Conservation (phyloP, 2,329 filamentous ascomycete species). For the Aspergillus bombycis region DNA sequence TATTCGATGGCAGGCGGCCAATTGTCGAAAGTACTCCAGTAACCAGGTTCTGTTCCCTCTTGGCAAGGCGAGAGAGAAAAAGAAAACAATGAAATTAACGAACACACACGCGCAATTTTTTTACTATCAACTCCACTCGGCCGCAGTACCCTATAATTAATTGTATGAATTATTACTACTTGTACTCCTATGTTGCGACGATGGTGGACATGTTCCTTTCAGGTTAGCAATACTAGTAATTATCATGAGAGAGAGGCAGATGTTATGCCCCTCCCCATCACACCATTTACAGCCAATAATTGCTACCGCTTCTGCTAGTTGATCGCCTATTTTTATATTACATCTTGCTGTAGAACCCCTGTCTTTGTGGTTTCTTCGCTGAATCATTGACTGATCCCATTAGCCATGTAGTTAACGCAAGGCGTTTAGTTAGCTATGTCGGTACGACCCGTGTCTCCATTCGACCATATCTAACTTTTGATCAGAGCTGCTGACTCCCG, state of each 20-base stretch:
- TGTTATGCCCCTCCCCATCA: not conserved
- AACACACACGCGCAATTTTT: not conserved
- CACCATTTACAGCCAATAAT: not conserved
- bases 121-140: not conserved
- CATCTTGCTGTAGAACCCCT: not conserved
- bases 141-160: not conserved
- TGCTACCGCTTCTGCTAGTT: not conserved
- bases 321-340: not conserved
- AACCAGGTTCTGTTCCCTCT: conserved; percentile 8
- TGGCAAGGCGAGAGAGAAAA: conserved; percentile 3
- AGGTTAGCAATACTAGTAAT: not conserved
- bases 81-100: not conserved
- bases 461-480: not conserved
- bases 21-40: conserved; percentile 17
- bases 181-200: not conserved
- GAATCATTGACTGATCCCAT: not conserved
- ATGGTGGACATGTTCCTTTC: not conserved
- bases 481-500: not conserved
- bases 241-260: not conserved
- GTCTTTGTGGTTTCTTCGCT: not conserved
- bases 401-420: not conserved
- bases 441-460: not conserved
- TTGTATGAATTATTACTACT: not conserved
- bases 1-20: conserved; percentile 17
- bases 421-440: not conserved